Evolutionary conservation across 2,329 filamentous ascomycete genomes (phyloP).

Genomic region (Neocatenulostroma microsporum): DNA sequence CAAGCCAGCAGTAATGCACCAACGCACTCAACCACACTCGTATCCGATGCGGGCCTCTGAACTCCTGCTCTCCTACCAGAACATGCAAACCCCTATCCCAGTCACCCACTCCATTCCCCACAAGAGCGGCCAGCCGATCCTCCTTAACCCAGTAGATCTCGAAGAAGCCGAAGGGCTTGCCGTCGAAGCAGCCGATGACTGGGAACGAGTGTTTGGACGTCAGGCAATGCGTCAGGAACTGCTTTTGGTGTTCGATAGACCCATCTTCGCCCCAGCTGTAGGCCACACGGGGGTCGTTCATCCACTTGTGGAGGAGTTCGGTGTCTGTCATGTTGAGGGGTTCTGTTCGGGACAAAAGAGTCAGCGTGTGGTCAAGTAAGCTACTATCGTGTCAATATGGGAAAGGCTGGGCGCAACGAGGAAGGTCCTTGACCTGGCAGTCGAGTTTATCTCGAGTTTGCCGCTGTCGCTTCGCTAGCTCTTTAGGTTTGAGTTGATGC

Average conservation of each 20-base stretch:
- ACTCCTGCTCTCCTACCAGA: conserved; percentile 86
- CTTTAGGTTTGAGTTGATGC: too few species aligned
- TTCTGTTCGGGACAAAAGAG: too few species aligned
- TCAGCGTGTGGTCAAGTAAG: too few species aligned
- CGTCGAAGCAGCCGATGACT: conserved; percentile 87
- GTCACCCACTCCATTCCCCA: conserved; percentile 66
- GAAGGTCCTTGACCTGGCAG: too few species aligned
- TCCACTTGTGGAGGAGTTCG: conserved; percentile 75
- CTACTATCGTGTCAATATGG: too few species aligned
- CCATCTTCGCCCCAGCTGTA: conserved; percentile 72
- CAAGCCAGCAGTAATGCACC: conserved; percentile 75
- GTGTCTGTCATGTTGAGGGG: conserved; percentile 49
- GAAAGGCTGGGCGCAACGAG: too few species aligned
- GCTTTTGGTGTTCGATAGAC: conserved; percentile 49
- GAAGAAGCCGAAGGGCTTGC: conserved; percentile 92
- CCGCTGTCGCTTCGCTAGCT: too few species aligned
- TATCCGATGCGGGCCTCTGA: conserved; percentile 68
- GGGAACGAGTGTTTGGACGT: conserved; percentile 72
- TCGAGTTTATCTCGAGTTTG: too few species aligned
- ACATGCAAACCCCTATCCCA: conserved; percentile 87
- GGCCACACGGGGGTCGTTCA: conserved; percentile 74
- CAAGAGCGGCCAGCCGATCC: conserved; percentile 63
- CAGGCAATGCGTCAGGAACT: conserved; percentile 61
- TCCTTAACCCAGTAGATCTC: conserved; percentile 99
- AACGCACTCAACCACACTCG: conserved; percentile 74